These are phyloP conservation scores for Silene noctiflora DNA, from an alignment of 179 eudicot species.

Conservation along the genomic window DNA sequence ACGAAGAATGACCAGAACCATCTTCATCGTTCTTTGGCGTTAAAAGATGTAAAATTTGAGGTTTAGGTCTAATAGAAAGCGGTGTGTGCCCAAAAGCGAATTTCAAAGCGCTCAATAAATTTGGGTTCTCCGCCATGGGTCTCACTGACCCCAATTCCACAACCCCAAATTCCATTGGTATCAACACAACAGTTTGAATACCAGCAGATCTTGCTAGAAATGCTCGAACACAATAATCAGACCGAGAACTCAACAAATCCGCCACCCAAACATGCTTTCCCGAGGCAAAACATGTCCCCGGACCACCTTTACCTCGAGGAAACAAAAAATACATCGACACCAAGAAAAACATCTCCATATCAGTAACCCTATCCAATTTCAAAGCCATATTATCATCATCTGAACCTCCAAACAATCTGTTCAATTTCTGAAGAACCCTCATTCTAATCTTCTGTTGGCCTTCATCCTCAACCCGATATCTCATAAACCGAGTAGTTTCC, in stretches of 20 bases:
- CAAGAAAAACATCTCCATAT: constrained; percentile 84
- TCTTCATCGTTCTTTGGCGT: neutral
- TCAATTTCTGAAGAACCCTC: constrained; percentile 74
- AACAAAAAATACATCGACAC: constrained; percentile 88
- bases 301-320: constrained; percentile 73
- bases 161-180: constrained; percentile 81
- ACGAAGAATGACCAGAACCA: neutral
- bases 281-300: constrained; percentile 64
- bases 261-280: constrained; percentile 62
- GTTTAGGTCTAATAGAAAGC: constrained; percentile 26
- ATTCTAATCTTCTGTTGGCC: constrained; percentile 80
- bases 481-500: constrained; percentile 38
- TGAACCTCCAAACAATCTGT: constrained; percentile 60
- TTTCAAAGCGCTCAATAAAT: constrained; percentile 49
- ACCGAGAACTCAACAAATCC: constrained; percentile 45
- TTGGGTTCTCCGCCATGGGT: constrained; percentile 49
- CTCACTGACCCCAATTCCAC: constrained; percentile 81
- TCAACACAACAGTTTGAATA: constrained; percentile 64
- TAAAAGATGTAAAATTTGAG: neutral
- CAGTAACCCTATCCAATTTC: constrained; percentile 79
- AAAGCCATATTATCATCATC: constrained; percentile 81
- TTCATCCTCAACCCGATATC: constrained; percentile 57
- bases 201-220: constrained; percentile 70
- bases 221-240: constrained; percentile 65
- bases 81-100: constrained; percentile 43